These are phyloP conservation scores for Gloeophyllum trabeum DNA, from an alignment of 768 basidiomycete genomes.

Conservation along the genomic window DNA sequence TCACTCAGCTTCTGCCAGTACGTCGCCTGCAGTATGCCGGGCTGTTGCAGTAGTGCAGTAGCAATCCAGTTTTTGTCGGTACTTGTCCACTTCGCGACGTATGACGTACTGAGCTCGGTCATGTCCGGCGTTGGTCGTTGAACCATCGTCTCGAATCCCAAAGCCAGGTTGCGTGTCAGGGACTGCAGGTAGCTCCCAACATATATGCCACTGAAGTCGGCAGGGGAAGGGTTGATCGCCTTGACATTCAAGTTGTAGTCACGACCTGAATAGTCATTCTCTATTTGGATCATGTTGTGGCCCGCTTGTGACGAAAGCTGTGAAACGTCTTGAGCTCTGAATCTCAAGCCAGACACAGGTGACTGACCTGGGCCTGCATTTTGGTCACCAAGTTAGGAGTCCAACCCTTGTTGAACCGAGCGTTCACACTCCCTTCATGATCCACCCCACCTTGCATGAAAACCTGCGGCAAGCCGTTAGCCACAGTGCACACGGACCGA, in stretches of 20 bases:
- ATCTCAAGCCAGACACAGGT: slow-evolving; percentile 2
- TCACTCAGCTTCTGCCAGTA: slow-evolving; percentile 96
- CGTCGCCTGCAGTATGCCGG: slow-evolving; percentile 78
- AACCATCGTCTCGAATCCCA: slow-evolving; percentile 78
- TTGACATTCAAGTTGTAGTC: slow-evolving; percentile 85
- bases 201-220: slow-evolving; percentile 85
- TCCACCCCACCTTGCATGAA: slow-evolving; percentile 93
- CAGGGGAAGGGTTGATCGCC: slow-evolving; percentile 82
- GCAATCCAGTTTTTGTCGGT: slow-evolving; percentile 79
- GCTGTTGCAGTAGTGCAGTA: slow-evolving; percentile 79
- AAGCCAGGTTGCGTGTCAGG: slow-evolving; percentile 76
- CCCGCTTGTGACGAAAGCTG: slow-evolving; percentile 69
- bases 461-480: slow-evolving; percentile 39
- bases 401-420: slow-evolving; percentile 88
- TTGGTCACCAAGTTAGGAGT: slow-evolving; percentile 68
- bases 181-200: slow-evolving; percentile 90
- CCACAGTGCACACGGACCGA: not conserved
- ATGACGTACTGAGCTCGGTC: slow-evolving; percentile 62
- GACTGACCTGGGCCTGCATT: slow-evolving; percentile 72
- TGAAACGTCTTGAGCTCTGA: slow-evolving; percentile 8
- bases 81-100: slow-evolving; percentile 71
- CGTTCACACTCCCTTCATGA: slow-evolving; percentile 85
- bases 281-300: slow-evolving; percentile 87
- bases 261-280: slow-evolving; percentile 86
- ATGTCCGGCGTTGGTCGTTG: slow-evolving; percentile 69